Conservation (phyloP, 345 rosid genomes). For the Rhizophora apiculata region DNA sequence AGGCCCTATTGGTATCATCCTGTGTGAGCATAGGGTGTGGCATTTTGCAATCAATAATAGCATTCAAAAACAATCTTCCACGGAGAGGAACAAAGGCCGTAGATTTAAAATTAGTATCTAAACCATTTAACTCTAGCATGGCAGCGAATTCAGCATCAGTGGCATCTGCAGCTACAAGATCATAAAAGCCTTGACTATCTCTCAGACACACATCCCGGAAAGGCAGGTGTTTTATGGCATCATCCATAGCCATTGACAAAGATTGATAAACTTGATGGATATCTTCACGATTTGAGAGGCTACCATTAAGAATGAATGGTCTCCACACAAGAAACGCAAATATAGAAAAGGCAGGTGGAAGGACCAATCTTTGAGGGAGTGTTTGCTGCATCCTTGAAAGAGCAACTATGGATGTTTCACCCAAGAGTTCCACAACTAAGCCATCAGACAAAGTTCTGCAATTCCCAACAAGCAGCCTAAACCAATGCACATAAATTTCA, state of each 20-base stretch:
- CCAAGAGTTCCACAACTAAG: conserved; percentile 78
- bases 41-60: conserved; percentile 75
- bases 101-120: conserved; percentile 65
- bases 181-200: conserved; percentile 75
- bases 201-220: conserved; percentile 92
- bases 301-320: conserved; percentile 52
- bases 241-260: conserved; percentile 65
- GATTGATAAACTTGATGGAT: conserved; percentile 71
- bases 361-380: conserved; percentile 80
- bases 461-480: conserved; percentile 85
- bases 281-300: conserved; percentile 67
- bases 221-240: conserved; percentile 78
- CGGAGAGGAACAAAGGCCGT: conserved; percentile 85
- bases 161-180: conserved; percentile 75
- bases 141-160: conserved; percentile 87
- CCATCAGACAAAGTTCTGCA: conserved; percentile 88
- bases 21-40: conserved; percentile 45
- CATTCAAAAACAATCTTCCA: conserved; percentile 82
- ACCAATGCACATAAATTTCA: conserved; percentile 88
- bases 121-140: conserved; percentile 59
- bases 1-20: conserved; percentile 47
- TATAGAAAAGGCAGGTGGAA: conserved; percentile 87
- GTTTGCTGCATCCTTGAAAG: conserved; percentile 91
- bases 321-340: conserved; percentile 82
- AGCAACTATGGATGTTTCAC: conserved; percentile 81